Percentiles rank a stretch among this genome's conserved stretches.
Conservation (phyloP, 495 filamentous ascomycete species). For the Daldinia loculata region DNA sequence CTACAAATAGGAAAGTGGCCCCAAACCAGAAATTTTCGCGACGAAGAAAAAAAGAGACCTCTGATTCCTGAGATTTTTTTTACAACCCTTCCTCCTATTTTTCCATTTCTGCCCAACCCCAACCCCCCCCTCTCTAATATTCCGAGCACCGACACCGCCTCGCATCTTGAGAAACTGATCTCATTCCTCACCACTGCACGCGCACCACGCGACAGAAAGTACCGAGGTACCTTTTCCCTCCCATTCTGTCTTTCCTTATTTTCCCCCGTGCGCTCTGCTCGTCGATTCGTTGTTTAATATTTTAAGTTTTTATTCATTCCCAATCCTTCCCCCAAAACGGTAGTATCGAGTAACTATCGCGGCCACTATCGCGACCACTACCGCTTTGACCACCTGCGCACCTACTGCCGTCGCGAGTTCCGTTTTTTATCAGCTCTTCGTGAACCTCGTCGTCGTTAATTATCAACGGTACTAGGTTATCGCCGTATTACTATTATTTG, state of each 20-base stretch:
- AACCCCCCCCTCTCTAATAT: constrained; percentile 45
- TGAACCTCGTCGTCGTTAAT: constrained; percentile 29
- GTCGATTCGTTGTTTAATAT: constrained; percentile 38
- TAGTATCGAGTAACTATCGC: constrained; percentile 36
- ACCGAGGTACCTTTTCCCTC: constrained; percentile 38
- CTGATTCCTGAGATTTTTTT: constrained; percentile 49
- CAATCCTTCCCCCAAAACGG: constrained; percentile 37
- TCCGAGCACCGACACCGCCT: constrained; percentile 47
- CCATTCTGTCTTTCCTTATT: constrained; percentile 28
- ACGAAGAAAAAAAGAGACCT: constrained; percentile 47
- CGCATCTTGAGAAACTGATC: constrained; percentile 44
- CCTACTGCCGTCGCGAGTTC: not conserved
- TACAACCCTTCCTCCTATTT: constrained; percentile 51
- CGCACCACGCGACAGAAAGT: constrained; percentile 42
- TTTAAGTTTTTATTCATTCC: constrained; percentile 35
- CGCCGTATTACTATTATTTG: constrained; percentile 1
- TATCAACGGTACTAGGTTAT: constrained; percentile 9
- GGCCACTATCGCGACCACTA: constrained; percentile 17
- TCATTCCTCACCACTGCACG: constrained; percentile 31
- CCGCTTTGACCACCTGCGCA: constrained; percentile 35
- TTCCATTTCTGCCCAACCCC: constrained; percentile 48
- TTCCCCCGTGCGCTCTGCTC: constrained; percentile 28
- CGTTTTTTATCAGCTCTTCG: constrained; percentile 3
- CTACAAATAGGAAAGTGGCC: constrained; percentile 57
- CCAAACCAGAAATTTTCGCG: constrained; percentile 51